Percentiles rank a stretch among this genome's conserved stretches.
Evolutionary conservation across 192 early-diverging fungal species (phyloP).

Genomic region (Lunasporangiospora selenospora): DNA sequence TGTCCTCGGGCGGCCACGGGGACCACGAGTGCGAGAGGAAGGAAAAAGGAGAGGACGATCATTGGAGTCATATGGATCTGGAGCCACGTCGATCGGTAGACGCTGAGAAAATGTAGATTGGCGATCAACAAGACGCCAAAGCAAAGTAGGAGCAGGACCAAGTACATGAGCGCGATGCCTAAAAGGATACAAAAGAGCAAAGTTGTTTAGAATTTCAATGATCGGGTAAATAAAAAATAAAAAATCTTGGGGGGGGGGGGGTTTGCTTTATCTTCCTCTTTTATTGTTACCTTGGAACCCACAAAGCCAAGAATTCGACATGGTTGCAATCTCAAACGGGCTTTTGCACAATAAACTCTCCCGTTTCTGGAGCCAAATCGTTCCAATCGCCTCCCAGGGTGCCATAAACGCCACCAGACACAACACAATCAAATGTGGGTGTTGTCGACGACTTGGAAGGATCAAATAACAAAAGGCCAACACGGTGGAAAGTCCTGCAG

Average conservation of each 20-base stretch:
- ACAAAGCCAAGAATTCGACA: conserved; percentile 40
- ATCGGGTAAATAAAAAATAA: no score
- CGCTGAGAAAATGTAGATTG: conserved; percentile 25
- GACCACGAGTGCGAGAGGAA: conserved; percentile 19
- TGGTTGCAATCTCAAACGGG: conserved; percentile 13
- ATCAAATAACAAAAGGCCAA: conserved; percentile 2
- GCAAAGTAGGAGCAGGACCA: conserved; percentile 14
- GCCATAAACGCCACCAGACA: conserved; percentile 9
- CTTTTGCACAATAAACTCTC: conserved; percentile 25
- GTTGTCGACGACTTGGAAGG: conserved; percentile 17
- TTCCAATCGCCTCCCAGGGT: conserved; percentile 12
- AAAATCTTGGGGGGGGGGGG: no score
- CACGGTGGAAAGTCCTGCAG: conserved; percentile 7
- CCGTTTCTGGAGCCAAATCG: conserved; percentile 16
- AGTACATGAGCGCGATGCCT: conserved; percentile 22
- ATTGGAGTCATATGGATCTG: conserved; percentile 15
- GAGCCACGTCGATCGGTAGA: conserved; percentile 10
- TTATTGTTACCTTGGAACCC: conserved; percentile 32
- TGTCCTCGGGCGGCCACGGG: conserved; percentile 15
- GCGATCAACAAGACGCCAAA: conserved; percentile 21
- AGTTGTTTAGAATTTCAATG: no score
- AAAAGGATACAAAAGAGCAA: background rate
- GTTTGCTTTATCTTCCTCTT: no score
- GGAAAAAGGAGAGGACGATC: conserved; percentile 11
- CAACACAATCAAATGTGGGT: conserved; percentile 29